These are phyloP conservation scores for Pichia sp. DNA, from an alignment of 1,139 yeast species.

Conservation along the genomic window DNA sequence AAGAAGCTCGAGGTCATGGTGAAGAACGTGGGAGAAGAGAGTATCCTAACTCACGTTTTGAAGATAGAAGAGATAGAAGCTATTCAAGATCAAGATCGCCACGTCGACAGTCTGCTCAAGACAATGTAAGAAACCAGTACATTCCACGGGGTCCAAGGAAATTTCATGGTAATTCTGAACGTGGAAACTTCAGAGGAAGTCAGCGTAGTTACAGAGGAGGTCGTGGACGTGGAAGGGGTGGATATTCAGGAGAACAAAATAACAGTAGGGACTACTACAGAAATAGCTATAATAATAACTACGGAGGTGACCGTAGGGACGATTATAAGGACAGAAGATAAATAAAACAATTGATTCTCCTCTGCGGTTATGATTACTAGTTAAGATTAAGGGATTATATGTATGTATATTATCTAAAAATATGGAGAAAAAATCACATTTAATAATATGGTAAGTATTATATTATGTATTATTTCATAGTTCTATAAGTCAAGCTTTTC, in stretches of 20 bases:
- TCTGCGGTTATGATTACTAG: no score
- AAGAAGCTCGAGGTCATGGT: slow-evolving; percentile 3
- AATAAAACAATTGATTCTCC: no score
- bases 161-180: slow-evolving; percentile 17
- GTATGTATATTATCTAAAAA: no score
- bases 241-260: no score
- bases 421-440: neutral
- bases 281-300: neutral
- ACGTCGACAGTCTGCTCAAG: no score
- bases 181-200: neutral
- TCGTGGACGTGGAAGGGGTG: neutral
- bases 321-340: no score
- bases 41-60: no score
- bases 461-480: neutral
- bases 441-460: neutral
- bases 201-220: neutral
- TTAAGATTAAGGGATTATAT: no score
- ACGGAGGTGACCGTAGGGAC: neutral
- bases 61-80: neutral
- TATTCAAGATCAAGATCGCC: slow-evolving; percentile 14
- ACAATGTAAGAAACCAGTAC: no score
- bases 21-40: neutral
- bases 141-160: slow-evolving; percentile 14
- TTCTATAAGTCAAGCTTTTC: slow-evolving; percentile 8
- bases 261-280: no score